Evolutionary conservation across 2,329 filamentous ascomycete genomes (phyloP).

Genomic region (Diaporthe nobilis): DNA sequence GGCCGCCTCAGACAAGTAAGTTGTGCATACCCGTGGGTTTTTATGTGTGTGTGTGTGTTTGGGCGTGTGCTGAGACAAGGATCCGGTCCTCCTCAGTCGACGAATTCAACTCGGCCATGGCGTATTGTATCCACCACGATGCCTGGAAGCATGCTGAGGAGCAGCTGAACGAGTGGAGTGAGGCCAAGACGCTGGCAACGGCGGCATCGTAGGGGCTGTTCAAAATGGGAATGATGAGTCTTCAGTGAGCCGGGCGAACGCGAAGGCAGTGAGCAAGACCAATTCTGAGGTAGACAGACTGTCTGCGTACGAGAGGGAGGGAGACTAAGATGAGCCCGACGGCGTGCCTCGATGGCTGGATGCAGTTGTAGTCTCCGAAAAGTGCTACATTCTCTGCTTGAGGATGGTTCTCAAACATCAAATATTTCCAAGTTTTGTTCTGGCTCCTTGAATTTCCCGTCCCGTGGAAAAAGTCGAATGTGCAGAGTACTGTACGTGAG

Average conservation of each 20-base stretch:
- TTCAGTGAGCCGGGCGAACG: neutral
- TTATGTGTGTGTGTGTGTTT: neutral
- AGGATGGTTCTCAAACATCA: neutral
- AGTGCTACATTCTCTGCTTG: neutral
- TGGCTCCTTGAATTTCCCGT: too few relatives aligned
- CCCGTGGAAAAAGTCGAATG: neutral
- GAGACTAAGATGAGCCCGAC: too few relatives aligned
- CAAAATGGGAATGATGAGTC: neutral
- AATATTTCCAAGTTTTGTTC: neutral
- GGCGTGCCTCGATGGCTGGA: too few relatives aligned
- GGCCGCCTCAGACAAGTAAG: slow-evolving; percentile 34
- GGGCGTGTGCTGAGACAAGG: neutral
- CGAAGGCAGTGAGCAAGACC: neutral
- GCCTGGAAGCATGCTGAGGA: slow-evolving; percentile 37
- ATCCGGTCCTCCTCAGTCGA: neutral
- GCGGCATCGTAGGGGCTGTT: neutral
- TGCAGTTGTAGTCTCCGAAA: neutral
- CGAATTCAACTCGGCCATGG: slow-evolving; percentile 28
- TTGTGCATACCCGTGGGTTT: neutral
- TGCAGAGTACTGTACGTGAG: too few relatives aligned
- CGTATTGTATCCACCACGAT: slow-evolving; percentile 36
- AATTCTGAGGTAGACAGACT: too few relatives aligned
- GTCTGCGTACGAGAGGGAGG: neutral
- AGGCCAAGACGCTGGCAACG: neutral
- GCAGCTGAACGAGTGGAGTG: slow-evolving; percentile 27